These are phyloP conservation scores for Hypoxylon sp. DNA, from an alignment of 2,329 filamentous ascomycete species.

Conservation along the genomic window DNA sequence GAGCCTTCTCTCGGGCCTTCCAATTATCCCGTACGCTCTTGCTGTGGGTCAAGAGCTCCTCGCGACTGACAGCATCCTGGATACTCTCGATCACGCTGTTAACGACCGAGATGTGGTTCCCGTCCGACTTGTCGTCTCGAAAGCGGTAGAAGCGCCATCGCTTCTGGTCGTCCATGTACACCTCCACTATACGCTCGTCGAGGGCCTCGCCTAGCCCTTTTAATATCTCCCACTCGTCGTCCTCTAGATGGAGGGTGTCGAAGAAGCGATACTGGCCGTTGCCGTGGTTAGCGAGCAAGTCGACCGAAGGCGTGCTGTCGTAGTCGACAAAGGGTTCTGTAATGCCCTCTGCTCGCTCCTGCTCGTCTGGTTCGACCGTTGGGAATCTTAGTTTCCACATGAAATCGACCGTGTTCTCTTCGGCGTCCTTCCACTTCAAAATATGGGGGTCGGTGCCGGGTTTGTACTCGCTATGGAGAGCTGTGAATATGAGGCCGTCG, in stretches of 20 bases:
- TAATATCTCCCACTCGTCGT: constrained; percentile 85
- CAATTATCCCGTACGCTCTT: constrained; percentile 82
- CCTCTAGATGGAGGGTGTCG: constrained; percentile 76
- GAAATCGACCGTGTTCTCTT: constrained; percentile 97
- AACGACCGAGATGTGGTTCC: constrained; percentile 89
- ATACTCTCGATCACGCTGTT: constrained; percentile 92
- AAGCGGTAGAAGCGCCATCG: constrained; percentile 92
- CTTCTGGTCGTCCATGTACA: constrained; percentile 80
- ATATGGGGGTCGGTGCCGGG: constrained; percentile 94
- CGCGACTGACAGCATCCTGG: constrained; percentile 83
- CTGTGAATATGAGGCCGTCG: constrained; percentile 98
- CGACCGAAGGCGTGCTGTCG: constrained; percentile 80
- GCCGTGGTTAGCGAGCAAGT: constrained; percentile 79
- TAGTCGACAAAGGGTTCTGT: constrained; percentile 80
- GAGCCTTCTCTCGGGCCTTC: constrained; percentile 72
- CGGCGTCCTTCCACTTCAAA: constrained; percentile 96
- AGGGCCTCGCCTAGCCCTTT: constrained; percentile 81
- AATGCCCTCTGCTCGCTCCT: constrained; percentile 76
- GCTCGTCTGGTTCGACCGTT: constrained; percentile 74
- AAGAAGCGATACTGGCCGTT: constrained; percentile 75
- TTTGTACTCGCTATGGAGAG: constrained; percentile 86
- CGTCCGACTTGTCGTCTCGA: constrained; percentile 91
- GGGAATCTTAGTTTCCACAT: constrained; percentile 84
- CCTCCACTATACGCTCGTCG: constrained; percentile 92
- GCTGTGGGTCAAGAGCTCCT: constrained; percentile 80